Base-by-base conservation (phyloP, 2,329 filamentous ascomycete genomes). In the Elsinoe ampelina region DNA sequence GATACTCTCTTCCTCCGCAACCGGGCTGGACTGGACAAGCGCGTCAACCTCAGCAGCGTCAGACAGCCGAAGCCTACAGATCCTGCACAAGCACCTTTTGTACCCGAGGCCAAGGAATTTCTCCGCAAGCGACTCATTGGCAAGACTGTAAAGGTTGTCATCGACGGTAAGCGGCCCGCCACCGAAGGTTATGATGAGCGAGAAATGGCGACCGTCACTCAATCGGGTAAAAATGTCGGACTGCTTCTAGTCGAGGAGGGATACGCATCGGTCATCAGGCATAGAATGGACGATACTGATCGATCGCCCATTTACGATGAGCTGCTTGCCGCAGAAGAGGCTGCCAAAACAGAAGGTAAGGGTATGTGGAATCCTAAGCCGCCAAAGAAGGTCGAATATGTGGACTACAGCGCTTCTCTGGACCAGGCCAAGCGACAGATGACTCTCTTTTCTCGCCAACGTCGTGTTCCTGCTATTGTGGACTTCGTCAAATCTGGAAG, bases 401-500 rank as follows among this genome's bases (percentile, higher is more conserved):
- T 86, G 43, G 93, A 98, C 70, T 90, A 92, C 67, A 96, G 91
- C 4, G 93, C 97, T 71, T 91, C 81, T 59, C 75, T 92, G 5
- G 92, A 97, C 70, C 95, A 96, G 74, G 93, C 93, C 61, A 97
- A 96, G 80, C 85, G 95, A 55, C 90, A 95, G 71, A 80, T 95
- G 36, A 87, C 88, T 10, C 85, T 89, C 19, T 80, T 98, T 32
- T 88, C 93, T 60, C 83, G 92, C 55, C 91, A 96, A 71, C 92
- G 89, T 78, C 92, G 88, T 72, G 85, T 97, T 2, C 90, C 93
- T 6, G 93, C 87, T 10, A 80, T 98, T 63, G 90, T 98, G 41
- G 93, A 98, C 71, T 98, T 95, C 71, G 93, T 95, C 77, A 96
- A 97, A 74, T 88, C 90, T n/a, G 93, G 88, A 30, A 95, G 91